Evolutionary conservation across 2,329 filamentous ascomycete genomes (phyloP).

Genomic region (Laburnicola sp.): DNA sequence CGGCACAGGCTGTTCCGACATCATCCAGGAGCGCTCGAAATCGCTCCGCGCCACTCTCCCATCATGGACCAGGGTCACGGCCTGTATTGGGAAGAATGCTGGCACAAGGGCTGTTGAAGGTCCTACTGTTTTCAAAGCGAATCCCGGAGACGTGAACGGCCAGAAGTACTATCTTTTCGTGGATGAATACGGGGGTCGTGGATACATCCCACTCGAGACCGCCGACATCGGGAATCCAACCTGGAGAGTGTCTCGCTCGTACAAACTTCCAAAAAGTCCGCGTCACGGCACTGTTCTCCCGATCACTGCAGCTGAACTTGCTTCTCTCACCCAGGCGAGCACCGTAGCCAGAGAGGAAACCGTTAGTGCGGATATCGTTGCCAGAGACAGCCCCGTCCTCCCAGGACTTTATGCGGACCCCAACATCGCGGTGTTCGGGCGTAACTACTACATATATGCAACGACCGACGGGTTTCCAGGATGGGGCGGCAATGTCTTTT

Average conservation of each 20-base stretch:
- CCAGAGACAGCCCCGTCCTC: slow-evolving; percentile 26
- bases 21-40: slow-evolving; percentile 57
- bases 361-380: neutral
- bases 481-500: slow-evolving; percentile 35
- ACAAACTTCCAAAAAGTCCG: slow-evolving; percentile 54
- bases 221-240: slow-evolving; percentile 52
- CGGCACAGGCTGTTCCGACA: slow-evolving; percentile 57
- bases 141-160: slow-evolving; percentile 54
- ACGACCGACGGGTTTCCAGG: slow-evolving; percentile 32
- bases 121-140: slow-evolving; percentile 57
- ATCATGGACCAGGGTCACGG: slow-evolving; percentile 51
- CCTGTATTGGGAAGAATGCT: slow-evolving; percentile 57
- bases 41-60: slow-evolving; percentile 48
- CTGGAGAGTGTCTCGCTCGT: slow-evolving; percentile 54
- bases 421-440: slow-evolving; percentile 31
- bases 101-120: slow-evolving; percentile 56
- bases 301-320: slow-evolving; percentile 53
- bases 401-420: slow-evolving; percentile 33
- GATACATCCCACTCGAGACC: slow-evolving; percentile 59
- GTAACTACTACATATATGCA: slow-evolving; percentile 33
- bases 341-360: neutral
- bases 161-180: slow-evolving; percentile 61
- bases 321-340: slow-evolving; percentile 30
- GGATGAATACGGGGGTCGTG: slow-evolving; percentile 56
- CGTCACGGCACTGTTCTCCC: slow-evolving; percentile 58